These are phyloP conservation scores for Delphinella strobiligena DNA, from an alignment of 2,329 filamentous ascomycete genomes.

Conservation along the genomic window DNA sequence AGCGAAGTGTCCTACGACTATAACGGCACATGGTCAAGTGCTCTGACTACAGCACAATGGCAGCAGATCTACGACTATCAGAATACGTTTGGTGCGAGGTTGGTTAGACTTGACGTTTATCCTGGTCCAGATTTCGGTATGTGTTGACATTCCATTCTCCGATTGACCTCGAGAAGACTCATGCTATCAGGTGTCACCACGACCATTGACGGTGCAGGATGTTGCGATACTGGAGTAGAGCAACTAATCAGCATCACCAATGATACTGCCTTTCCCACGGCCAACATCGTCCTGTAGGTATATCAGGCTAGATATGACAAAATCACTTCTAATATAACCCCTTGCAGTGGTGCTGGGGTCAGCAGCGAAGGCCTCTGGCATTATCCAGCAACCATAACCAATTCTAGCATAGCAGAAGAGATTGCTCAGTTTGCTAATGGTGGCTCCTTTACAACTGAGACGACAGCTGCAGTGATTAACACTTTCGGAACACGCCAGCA, in stretches of 20 bases:
- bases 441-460: slow-evolving; percentile 25
- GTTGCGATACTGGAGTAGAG: slow-evolving; percentile 37
- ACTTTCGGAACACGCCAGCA: slow-evolving; percentile 45
- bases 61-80: slow-evolving; percentile 46
- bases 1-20: slow-evolving; percentile 45
- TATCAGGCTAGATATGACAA: slow-evolving; percentile 24
- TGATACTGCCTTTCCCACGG: slow-evolving; percentile 39
- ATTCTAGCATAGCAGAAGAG: slow-evolving; percentile 40
- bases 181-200: slow-evolving; percentile 11
- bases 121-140: slow-evolving; percentile 41
- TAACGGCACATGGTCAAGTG: slow-evolving; percentile 36
- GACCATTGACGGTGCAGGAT: slow-evolving; percentile 29
- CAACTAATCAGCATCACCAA: slow-evolving; percentile 45
- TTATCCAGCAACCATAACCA: slow-evolving; percentile 44
- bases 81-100: slow-evolving; percentile 43
- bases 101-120: slow-evolving; percentile 49
- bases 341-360: slow-evolving; percentile 30
- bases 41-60: slow-evolving; percentile 46
- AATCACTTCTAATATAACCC: neutral
- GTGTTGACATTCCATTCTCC: slow-evolving; percentile 15
- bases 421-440: too few species aligned
- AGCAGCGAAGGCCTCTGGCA: slow-evolving; percentile 43
- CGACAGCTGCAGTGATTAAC: slow-evolving; percentile 49
- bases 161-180: neutral
- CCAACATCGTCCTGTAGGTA: too few species aligned